Evolutionary conservation across 73 alveolate genomes (phyloP), one percentile per base, ranked within the genome.

Genomic region (Paramecium octaurelia): DNA sequence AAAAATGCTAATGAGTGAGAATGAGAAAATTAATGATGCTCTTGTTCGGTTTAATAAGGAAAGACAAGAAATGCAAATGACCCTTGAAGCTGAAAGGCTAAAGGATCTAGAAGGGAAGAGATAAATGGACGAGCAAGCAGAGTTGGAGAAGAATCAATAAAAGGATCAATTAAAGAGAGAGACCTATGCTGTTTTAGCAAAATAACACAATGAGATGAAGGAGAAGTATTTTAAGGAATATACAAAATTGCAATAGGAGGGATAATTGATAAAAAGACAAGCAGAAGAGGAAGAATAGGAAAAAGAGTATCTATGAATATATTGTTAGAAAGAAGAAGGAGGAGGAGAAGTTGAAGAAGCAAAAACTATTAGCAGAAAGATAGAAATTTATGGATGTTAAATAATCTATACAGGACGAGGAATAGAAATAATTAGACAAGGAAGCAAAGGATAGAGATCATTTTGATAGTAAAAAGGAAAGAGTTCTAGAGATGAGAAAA

Each of bases 231-330:
- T 44, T 5, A 80, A 80, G 2, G 91, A 80, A 35, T 44, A 80
- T 80, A 44, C 24, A 10, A 80, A 80, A 80, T 18, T 14, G 8
- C 7, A 31, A 46, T 23, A 80, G 10, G 91, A 80, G 44, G 91
- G 91, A 20, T 9, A 80, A 42, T 7, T 80, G 18, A 80, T 80
- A 20, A n/a, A 46, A 44, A 31, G 48, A 80, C 4, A 80, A 43
- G 91, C 91, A 10, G 76, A 44, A 21, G 91, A 80, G 24, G 91
- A 80, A 27, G 91, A 80, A 80, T 80, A 12, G 20, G n/a, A 20
- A 12, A 80, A 44, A 23, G 91, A 80, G 91, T 80, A 80, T 24
- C 16, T 23, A 38, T 80, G 20, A 54, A 54, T 54, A 18, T 29
- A 29, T 43, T 23, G 7, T 42, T 80, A 80, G 91, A 46, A 44